These are phyloP conservation scores for Calonectria pteridis DNA, from an alignment of 2,329 filamentous ascomycete species.

Conservation along the genomic window DNA sequence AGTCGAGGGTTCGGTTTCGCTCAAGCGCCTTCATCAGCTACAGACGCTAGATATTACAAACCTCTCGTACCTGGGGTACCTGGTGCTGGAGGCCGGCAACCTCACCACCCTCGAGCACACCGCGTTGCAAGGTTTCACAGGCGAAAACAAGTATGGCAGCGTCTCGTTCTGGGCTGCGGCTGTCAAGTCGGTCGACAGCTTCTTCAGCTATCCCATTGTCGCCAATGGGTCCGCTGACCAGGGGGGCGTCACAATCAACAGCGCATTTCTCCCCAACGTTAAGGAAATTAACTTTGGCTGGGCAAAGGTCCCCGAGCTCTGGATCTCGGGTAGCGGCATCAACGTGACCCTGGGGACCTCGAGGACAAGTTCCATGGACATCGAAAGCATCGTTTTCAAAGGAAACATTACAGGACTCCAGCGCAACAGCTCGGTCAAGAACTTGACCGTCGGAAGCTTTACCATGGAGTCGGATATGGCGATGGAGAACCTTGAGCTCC, in stretches of 20 bases:
- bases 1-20: conserved; percentile 20
- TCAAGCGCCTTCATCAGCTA: conserved; percentile 26
- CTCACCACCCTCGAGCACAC: conserved; percentile 26
- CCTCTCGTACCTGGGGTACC: conserved; percentile 20
- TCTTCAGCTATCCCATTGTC: conserved; percentile 32
- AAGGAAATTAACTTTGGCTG: conserved; percentile 29
- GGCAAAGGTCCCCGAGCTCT: conserved; percentile 14
- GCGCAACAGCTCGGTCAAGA: conserved; percentile 18
- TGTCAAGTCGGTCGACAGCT: conserved; percentile 31
- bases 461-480: neutral
- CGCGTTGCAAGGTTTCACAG: conserved; percentile 29
- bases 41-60: conserved; percentile 30
- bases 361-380: conserved; percentile 18
- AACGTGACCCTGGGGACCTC: conserved; percentile 24
- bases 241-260: conserved; percentile 9
- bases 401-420: conserved; percentile 19
- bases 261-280: conserved; percentile 24
- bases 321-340: conserved; percentile 10
- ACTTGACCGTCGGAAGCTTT: conserved; percentile 16
- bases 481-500: conserved; percentile 18
- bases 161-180: conserved; percentile 14
- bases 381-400: conserved; percentile 13
- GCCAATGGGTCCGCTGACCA: conserved; percentile 10
- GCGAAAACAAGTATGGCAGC: neutral
- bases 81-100: conserved; percentile 25